Evolutionary conservation across 495 filamentous ascomycete species (phyloP).

Genomic region (Trichoderma reesei): DNA sequence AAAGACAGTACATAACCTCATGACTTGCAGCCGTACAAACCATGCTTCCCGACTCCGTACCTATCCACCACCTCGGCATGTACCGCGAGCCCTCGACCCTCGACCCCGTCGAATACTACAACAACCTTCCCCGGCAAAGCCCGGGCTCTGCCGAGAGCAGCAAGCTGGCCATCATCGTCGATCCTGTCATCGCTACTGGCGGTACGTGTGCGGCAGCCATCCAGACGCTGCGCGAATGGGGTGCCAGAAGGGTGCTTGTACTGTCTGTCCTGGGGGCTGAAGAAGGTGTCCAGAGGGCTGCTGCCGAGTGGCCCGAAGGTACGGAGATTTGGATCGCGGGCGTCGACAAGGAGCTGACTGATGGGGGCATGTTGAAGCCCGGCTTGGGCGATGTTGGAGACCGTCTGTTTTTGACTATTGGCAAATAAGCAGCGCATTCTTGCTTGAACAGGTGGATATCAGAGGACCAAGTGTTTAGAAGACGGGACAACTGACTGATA

Average conservation of each 20-base stretch:
- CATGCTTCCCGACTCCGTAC: constrained; percentile 69
- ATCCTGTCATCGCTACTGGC: constrained; percentile 90
- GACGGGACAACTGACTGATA: neutral
- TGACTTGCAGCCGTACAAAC: constrained; percentile 56
- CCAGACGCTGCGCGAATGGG: constrained; percentile 83
- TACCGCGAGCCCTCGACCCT: constrained; percentile 81
- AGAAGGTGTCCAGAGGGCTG: constrained; percentile 56
- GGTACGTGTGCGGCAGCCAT: constrained; percentile 85
- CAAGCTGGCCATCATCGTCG: constrained; percentile 70
- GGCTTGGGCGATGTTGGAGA: constrained; percentile 90
- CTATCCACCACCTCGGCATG: constrained; percentile 88
- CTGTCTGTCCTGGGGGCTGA: constrained; percentile 65
- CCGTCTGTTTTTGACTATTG: constrained; percentile 83
- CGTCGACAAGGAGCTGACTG: constrained; percentile 61
- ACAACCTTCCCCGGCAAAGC: constrained; percentile 77
- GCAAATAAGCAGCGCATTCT: constrained; percentile 50
- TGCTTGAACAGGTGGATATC: neutral
- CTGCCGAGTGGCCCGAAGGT: constrained; percentile 60
- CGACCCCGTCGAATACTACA: constrained; percentile 94
- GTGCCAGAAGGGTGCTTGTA: constrained; percentile 68
- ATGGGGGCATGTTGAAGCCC: constrained; percentile 81
- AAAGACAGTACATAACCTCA: constrained; percentile 1
- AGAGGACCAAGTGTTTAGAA: neutral
- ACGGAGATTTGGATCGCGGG: constrained; percentile 78
- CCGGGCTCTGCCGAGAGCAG: constrained; percentile 23